These are phyloP conservation scores for Fusarium coffeatum DNA, from an alignment of 2,329 filamentous ascomycete genomes.

Conservation along the genomic window DNA sequence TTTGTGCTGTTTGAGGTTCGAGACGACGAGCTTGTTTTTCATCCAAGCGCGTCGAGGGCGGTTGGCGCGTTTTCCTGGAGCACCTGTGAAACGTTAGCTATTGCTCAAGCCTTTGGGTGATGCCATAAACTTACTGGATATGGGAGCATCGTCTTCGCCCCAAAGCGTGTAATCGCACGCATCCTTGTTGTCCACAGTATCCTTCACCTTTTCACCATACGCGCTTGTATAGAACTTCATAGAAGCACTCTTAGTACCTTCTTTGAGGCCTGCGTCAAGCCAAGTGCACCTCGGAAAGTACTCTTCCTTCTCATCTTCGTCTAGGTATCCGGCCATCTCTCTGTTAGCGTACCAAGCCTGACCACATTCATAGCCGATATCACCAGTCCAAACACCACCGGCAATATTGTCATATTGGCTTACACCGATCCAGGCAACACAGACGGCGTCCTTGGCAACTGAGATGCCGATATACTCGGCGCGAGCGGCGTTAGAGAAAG, in stretches of 20 bases:
- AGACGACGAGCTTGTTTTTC: rapidly evolving
- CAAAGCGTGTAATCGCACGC: background rate
- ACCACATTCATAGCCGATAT: background rate
- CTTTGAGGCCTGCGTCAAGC: rapidly evolving
- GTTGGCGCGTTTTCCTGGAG: background rate
- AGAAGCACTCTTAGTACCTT: background rate
- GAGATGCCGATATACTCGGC: background rate
- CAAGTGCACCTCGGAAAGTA: background rate
- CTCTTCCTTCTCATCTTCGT: background rate
- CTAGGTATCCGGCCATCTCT: background rate
- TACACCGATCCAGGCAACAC: background rate
- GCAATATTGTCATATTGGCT: background rate
- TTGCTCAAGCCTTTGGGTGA: rapidly evolving
- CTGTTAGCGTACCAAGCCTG: background rate
- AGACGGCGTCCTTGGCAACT: background rate
- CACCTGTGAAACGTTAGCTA: rapidly evolving
- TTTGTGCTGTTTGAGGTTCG: background rate
- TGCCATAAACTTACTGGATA: rapidly evolving
- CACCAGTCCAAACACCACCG: background rate
- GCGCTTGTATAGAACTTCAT: background rate
- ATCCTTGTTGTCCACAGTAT: background rate
- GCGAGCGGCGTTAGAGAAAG: background rate
- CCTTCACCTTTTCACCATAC: background rate
- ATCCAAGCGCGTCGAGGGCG: background rate
- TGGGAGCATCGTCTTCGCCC: background rate